Percentiles rank a stretch among this genome's conserved stretches.
Evolutionary conservation across 768 basidiomycete genomes (phyloP).

Genomic region (Grammothele lineata): DNA sequence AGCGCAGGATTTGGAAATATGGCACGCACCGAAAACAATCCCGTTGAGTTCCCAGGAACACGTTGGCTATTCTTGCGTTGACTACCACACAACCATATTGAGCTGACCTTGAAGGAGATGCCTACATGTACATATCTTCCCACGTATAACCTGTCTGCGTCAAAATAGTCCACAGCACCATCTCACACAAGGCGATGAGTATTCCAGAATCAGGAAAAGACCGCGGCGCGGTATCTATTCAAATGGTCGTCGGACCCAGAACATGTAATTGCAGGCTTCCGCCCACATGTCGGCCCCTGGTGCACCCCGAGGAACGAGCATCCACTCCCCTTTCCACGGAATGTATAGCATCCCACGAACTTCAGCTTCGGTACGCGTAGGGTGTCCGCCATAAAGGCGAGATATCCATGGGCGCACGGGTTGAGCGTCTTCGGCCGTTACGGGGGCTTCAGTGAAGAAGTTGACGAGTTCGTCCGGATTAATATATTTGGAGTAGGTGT

Average conservation of each 20-base stretch:
- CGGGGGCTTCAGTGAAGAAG: slow-evolving; percentile 62
- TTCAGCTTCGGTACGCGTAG: slow-evolving; percentile 68
- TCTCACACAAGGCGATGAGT: too few species aligned
- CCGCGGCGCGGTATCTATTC: too few species aligned
- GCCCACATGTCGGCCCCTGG: slow-evolving; percentile 33
- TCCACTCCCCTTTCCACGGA: slow-evolving; percentile 67
- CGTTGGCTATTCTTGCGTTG: too few species aligned
- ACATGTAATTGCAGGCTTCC: slow-evolving; percentile 72
- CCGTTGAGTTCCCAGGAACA: too few species aligned
- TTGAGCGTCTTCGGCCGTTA: background rate
- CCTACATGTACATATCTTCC: too few species aligned
- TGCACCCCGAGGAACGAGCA: slow-evolving; percentile 52
- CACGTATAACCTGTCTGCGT: too few species aligned
- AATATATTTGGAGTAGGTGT: slow-evolving; percentile 88
- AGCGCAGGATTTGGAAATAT: too few species aligned
- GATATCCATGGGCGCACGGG: slow-evolving; percentile 53
- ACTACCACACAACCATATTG: too few species aligned
- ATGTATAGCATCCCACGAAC: slow-evolving; percentile 75
- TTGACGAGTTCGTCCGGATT: slow-evolving; percentile 79
- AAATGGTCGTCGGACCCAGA: slow-evolving; percentile 80
- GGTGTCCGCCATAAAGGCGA: slow-evolving; percentile 41
- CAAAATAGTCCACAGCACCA: too few species aligned
- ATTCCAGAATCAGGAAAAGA: too few species aligned
- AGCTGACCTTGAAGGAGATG: too few species aligned
- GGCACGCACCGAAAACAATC: too few species aligned